Base-by-base conservation (phyloP, 2,329 filamentous ascomycete species). In the Fusarium musae region DNA sequence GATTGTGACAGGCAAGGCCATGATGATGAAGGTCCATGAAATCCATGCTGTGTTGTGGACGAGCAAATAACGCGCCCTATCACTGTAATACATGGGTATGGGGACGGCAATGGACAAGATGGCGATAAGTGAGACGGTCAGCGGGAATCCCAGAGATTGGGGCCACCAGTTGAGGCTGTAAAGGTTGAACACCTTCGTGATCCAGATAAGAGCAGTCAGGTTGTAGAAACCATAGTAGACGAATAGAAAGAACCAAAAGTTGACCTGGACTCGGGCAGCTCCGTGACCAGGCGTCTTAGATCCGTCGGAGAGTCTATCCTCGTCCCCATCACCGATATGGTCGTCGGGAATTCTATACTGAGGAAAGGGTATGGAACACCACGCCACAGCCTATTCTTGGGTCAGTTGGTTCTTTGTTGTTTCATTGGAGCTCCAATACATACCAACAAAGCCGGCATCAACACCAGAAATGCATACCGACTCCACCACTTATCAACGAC, bases 151-250 rank as follows among this genome's bases (percentile, higher is more conserved):
- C 11, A 92, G 82, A 11, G 87, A 87, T 63, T 88, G 84, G 12
- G 90, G 90, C 90, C 90, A 93, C 91, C 91, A 93, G 81, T 93
- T 93, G 63, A 93, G 83, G 69, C 88, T 90, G 83, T 93, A 93
- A 28, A 93, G 85, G 76, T 93, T 93, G 80, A 93, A 93, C 9
- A 92, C 87, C 77, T 92, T 92, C 53, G 91, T 93, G 78, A 93
- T 92, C 90, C 90, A 93, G 69, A 91, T 87, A 74, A 93, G 82
- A 5, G 90, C 91, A 9, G 89, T 91, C 30, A 92, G 77, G 78
- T 91, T 92, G 81, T 93, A 93, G 74, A 92, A 88, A 63, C 90
- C 89, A 79, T 93, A 93, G 82, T 92, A 93, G 63, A 92, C 87
- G 54, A 92, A 87, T 42, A 93, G 83, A 77, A 93, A 93, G 84